These are phyloP conservation scores for Malus sylvestris DNA, from an alignment of 306 rosid species.

Conservation along the genomic window DNA sequence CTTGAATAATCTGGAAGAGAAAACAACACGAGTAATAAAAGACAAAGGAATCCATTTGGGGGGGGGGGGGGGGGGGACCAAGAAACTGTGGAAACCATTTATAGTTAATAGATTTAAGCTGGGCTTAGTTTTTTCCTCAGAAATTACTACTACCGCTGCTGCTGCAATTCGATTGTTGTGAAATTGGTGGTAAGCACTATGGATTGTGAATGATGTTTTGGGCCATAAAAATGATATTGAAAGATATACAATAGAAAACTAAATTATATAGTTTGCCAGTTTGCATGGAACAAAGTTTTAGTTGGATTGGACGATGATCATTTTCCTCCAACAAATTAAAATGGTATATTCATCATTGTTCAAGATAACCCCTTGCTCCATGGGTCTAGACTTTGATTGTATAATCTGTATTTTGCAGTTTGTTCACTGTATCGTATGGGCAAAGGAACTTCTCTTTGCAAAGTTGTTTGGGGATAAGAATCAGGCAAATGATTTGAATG, in stretches of 20 bases:
- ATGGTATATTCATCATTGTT: not conserved
- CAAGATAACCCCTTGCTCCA: not conserved
- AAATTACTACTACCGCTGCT: not conserved
- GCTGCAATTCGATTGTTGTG: not conserved
- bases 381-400: not conserved
- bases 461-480: slow-evolving; percentile 93
- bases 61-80: not conserved
- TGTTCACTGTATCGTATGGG: slow-evolving; percentile 99
- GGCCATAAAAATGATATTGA: not conserved
- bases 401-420: slow-evolving; percentile 45
- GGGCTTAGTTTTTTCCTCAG: not conserved
- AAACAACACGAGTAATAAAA: not conserved
- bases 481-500: slow-evolving; percentile 87
- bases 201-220: not conserved
- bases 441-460: slow-evolving; percentile 85
- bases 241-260: not conserved
- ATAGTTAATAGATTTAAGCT: not conserved
- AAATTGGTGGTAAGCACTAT: not conserved
- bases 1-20: not conserved
- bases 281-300: not conserved
- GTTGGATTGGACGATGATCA: not conserved
- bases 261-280: not conserved
- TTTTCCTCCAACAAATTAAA: not conserved
- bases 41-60: not conserved
- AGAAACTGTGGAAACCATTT: not conserved